These are phyloP conservation scores for Rhododendron ovatum DNA, from an alignment of 148 eudicot genomes.

Conservation along the genomic window DNA sequence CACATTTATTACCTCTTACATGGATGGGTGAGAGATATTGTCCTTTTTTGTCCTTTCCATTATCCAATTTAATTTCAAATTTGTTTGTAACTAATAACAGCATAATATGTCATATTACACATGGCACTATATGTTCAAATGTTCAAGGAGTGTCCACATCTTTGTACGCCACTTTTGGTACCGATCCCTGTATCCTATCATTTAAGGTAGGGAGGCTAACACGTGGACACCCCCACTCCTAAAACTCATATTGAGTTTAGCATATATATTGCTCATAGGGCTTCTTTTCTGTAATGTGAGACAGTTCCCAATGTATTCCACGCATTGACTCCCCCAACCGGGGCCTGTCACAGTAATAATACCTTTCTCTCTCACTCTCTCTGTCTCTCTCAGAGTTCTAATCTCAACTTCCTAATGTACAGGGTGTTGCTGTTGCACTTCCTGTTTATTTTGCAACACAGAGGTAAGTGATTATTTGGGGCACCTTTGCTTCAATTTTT, in stretches of 20 bases:
- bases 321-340: background rate
- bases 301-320: background rate
- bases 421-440: conserved; percentile 99
- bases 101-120: background rate
- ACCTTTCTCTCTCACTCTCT: background rate
- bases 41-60: background rate
- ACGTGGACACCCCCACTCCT: background rate
- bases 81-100: background rate
- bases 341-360: background rate
- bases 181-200: background rate
- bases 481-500: conserved; percentile 6
- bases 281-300: background rate
- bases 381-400: background rate
- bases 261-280: background rate
- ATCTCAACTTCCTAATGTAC: conserved; percentile 20
- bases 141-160: background rate
- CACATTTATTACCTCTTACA: background rate
- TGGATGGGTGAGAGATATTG: background rate
- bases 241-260: background rate
- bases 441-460: conserved; percentile 95
- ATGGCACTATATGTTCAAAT: background rate
- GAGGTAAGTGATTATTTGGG: conserved; percentile 42
- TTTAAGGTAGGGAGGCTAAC: background rate
- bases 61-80: background rate
- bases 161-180: background rate